phyloP scores from a whole-genome alignment of 352 stramenopile genomes.

The Phytophthora litchii region DNA sequence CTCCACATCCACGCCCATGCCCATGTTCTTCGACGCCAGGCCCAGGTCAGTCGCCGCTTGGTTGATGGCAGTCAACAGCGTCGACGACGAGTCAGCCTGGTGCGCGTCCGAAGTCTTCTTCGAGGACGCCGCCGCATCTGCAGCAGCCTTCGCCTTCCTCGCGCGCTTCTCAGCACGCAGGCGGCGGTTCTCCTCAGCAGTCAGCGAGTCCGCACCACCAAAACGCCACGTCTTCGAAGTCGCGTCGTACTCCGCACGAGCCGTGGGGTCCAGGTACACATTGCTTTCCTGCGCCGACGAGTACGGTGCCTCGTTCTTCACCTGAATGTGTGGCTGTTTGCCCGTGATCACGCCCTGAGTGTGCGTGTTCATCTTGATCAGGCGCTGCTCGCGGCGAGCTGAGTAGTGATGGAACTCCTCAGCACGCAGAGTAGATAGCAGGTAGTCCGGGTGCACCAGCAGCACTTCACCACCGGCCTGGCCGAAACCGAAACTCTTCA shows the following conservation, averaged over 20 bases:
- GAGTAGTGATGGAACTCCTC: slow-evolving; percentile 66
- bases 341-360: slow-evolving; percentile 75
- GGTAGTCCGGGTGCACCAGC: slow-evolving; percentile 61
- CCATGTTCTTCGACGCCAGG: slow-evolving; percentile 56
- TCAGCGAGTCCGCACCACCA: slow-evolving; percentile 44
- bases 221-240: slow-evolving; percentile 78
- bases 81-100: slow-evolving; percentile 40
- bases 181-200: slow-evolving; percentile 39
- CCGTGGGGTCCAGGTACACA: slow-evolving; percentile 86
- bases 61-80: slow-evolving; percentile 61
- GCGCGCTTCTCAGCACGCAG: slow-evolving; percentile 46
- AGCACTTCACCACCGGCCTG: slow-evolving; percentile 78
- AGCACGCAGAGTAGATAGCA: slow-evolving; percentile 26
- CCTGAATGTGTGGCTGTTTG: slow-evolving; percentile 76
- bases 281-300: slow-evolving; percentile 78
- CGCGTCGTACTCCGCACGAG: slow-evolving; percentile 77
- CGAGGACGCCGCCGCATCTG: slow-evolving; percentile 10
- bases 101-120: slow-evolving; percentile 26
- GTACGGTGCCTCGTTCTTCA: slow-evolving; percentile 88
- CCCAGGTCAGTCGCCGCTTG: slow-evolving; percentile 56
- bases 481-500: slow-evolving; percentile 89
- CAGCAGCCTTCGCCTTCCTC: slow-evolving; percentile 53
- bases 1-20: slow-evolving; percentile 86
- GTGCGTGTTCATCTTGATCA: slow-evolving; percentile 80
- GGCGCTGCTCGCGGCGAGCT: slow-evolving; percentile 58